A percentile compares a stretch with the other conserved stretches of the same genome.
phyloP scores from a whole-genome alignment of 192 early-diverging fungal species.

The Gorgonomyces haynaldii region DNA sequence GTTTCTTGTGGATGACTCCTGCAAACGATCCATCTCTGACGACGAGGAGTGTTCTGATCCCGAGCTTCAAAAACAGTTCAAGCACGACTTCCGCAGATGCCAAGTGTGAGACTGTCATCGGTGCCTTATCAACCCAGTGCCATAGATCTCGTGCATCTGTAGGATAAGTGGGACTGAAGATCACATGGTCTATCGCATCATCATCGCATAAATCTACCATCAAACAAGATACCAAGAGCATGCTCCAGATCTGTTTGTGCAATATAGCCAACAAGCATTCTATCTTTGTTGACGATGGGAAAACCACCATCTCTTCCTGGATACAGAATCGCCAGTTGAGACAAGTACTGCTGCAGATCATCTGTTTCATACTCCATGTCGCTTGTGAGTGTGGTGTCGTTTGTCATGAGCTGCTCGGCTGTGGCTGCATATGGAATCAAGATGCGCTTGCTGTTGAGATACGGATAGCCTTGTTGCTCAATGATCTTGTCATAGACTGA shows the following conservation, averaged over 20 bases:
- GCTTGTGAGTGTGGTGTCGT: conserved; percentile 51
- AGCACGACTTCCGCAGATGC: conserved; percentile 76
- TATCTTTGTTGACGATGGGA: conserved; percentile 51
- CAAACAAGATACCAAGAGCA: conserved; percentile 22
- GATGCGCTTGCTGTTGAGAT: conserved; percentile 31
- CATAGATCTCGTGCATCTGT: conserved; percentile 15
- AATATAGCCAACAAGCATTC: conserved; percentile 65
- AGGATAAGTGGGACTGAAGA: neutral
- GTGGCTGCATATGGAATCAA: conserved; percentile 51
- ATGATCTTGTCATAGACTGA: conserved; percentile 60
- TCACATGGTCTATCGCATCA: conserved; percentile 1
- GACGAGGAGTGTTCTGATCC: conserved; percentile 70
- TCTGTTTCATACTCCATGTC: conserved; percentile 45
- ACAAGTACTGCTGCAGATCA: conserved; percentile 40
- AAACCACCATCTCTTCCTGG: conserved; percentile 55
- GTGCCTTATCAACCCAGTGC: conserved; percentile 51
- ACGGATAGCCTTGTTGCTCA: conserved; percentile 39
- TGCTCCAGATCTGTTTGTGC: conserved; percentile 66
- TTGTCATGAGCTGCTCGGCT: too few relatives aligned
- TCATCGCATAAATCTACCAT: conserved; percentile 6
- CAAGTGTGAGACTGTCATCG: conserved; percentile 57
- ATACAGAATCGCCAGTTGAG: conserved; percentile 18
- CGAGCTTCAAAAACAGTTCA: conserved; percentile 74
- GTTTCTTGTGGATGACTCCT: conserved; percentile 80
- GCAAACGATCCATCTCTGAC: conserved; percentile 54